phyloP scores from a whole-genome alignment of 805 yeast species.

The Kuraishia cidri region DNA sequence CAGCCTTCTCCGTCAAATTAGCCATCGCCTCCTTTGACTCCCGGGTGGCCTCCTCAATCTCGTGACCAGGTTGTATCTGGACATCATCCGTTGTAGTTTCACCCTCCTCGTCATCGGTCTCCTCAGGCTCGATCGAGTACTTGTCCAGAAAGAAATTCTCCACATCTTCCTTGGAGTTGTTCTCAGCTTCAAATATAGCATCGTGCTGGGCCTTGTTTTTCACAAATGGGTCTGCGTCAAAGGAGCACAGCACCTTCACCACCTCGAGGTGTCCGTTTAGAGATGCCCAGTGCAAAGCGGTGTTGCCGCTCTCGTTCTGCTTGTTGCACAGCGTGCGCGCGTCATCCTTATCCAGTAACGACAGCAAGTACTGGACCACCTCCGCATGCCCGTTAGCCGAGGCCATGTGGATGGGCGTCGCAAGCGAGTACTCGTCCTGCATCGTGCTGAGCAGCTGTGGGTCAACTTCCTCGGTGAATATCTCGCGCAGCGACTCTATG shows the following conservation, averaged over 20 bases:
- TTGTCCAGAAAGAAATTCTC: constrained; percentile 70
- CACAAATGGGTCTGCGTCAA: constrained; percentile 71
- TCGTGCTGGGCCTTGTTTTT: constrained; percentile 77
- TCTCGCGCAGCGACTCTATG: constrained; percentile 59
- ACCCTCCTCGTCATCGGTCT: constrained; percentile 30
- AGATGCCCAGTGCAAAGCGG: constrained; percentile 96
- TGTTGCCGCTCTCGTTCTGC: constrained; percentile 78
- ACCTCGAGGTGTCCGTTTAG: constrained; percentile 74
- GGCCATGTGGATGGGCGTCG: constrained; percentile 90
- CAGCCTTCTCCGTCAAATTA: too few relatives aligned
- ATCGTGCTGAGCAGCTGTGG: constrained; percentile 33
- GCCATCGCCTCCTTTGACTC: constrained; percentile 34
- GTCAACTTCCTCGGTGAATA: constrained; percentile 52
- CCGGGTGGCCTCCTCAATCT: constrained; percentile 36
- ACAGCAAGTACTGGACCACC: constrained; percentile 50
- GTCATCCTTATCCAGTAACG: constrained; percentile 32
- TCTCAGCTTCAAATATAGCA: constrained; percentile 83
- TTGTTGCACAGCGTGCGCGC: constrained; percentile 36
- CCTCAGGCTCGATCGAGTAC: constrained; percentile 61
- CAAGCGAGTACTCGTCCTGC: constrained; percentile 52
- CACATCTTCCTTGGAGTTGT: constrained; percentile 62
- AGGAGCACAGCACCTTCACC: constrained; percentile 65
- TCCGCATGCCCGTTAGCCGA: constrained; percentile 88
- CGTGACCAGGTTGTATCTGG: constrained; percentile 38
- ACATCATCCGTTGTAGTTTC: constrained; percentile 17